phyloP scores from a whole-genome alignment of 305 asterid species.

The Striga hermonthica region DNA sequence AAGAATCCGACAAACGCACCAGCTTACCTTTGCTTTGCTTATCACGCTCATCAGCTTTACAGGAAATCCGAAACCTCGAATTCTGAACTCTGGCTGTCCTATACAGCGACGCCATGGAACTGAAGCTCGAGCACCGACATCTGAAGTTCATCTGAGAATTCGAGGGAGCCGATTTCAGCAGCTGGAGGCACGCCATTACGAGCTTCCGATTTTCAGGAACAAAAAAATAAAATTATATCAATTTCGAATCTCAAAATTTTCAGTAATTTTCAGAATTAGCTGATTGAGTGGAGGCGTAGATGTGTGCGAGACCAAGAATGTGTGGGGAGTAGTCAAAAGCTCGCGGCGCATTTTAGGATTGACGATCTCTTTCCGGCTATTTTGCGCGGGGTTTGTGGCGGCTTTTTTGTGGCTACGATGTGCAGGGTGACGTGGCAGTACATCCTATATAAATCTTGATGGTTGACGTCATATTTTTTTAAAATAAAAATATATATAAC shows the following conservation, averaged over 20 bases:
- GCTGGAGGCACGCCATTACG: slow-evolving; percentile 61
- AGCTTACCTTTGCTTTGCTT: slow-evolving; percentile 54
- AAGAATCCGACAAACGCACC: slow-evolving; percentile 13
- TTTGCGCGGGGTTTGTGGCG: slow-evolving; percentile 48
- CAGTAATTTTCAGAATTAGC: not conserved
- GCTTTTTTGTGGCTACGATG: slow-evolving; percentile 43
- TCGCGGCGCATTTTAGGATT: slow-evolving; percentile 44
- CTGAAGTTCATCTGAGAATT: slow-evolving; percentile 42
- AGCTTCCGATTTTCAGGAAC: not conserved
- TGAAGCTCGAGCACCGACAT: slow-evolving; percentile 35
- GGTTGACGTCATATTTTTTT: not conserved
- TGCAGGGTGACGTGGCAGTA: slow-evolving; percentile 26
- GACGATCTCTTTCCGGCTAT: slow-evolving; percentile 28
- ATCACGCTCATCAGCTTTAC: slow-evolving; percentile 50
- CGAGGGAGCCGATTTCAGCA: slow-evolving; percentile 51
- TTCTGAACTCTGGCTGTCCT: slow-evolving; percentile 37
- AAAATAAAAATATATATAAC: no score
- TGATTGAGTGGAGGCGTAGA: slow-evolving; percentile 17
- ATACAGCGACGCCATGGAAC: slow-evolving; percentile 27
- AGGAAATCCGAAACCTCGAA: slow-evolving; percentile 45
- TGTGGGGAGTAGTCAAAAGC: slow-evolving; percentile 7
- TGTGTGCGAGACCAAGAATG: slow-evolving; percentile 26
- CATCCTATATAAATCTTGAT: not conserved
- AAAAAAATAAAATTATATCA: not conserved
- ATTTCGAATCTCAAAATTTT: not conserved